Percentiles rank a stretch among this genome's conserved stretches.
Conservation (phyloP, 2,329 filamentous ascomycete genomes). For the Aspergillus arachidicola region DNA sequence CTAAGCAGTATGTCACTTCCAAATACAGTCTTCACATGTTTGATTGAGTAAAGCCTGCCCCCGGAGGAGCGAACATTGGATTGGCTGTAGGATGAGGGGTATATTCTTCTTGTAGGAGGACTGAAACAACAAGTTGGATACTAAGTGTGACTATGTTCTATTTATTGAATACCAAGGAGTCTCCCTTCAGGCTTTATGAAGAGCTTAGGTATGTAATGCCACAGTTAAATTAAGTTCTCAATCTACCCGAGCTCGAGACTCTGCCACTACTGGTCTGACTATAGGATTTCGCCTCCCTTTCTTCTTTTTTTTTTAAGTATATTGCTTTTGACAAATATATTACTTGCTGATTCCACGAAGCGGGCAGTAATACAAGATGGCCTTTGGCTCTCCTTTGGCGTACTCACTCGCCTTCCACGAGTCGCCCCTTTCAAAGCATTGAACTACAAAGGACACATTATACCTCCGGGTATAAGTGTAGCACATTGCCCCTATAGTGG, state of each 20-base stretch:
- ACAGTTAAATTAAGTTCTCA: not conserved
- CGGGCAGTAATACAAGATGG: slow-evolving; percentile 1
- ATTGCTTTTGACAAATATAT: not conserved
- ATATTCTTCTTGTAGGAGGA: slow-evolving; percentile 6
- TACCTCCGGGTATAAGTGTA: not conserved
- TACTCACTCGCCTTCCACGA: not conserved
- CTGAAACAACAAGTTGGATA: not conserved
- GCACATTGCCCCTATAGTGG: too few relatives aligned
- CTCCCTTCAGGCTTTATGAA: not conserved
- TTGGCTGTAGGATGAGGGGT: too few relatives aligned
- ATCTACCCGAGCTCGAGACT: not conserved
- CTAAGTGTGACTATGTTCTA: not conserved
- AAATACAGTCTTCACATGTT: too few relatives aligned
- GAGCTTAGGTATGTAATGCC: not conserved
- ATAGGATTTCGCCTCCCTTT: not conserved
- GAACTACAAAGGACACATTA: not conserved
- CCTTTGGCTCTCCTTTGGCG: slow-evolving; percentile 7
- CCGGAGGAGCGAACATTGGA: too few relatives aligned
- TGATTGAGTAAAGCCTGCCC: too few relatives aligned
- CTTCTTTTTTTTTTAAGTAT: not conserved
- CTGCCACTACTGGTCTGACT: not conserved
- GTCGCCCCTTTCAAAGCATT: not conserved
- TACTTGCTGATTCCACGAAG: not conserved
- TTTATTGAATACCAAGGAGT: not conserved
- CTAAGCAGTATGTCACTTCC: too few relatives aligned